Evolutionary conservation across 148 eudicot species (phyloP).

Genomic region (Euryodendron excelsum): DNA sequence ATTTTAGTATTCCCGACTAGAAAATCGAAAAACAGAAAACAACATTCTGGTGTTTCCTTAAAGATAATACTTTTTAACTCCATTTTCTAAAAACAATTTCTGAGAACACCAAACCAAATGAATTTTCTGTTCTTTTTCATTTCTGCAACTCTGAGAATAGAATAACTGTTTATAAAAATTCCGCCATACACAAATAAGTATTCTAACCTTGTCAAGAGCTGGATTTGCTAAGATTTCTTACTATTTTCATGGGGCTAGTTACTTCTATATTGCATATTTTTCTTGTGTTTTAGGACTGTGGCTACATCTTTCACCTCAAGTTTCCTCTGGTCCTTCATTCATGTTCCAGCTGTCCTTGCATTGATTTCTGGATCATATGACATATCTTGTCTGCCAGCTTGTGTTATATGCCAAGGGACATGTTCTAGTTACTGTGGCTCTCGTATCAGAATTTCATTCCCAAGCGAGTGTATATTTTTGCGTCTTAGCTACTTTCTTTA

Average conservation of each 20-base stretch:
- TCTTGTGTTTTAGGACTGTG: neutral
- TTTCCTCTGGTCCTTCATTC: neutral
- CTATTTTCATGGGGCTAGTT: neutral
- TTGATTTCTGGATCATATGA: neutral
- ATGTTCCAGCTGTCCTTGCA: neutral
- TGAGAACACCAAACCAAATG: neutral
- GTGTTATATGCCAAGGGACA: neutral
- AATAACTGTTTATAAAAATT: neutral
- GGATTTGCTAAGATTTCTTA: neutral
- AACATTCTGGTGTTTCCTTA: neutral
- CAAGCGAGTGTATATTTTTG: neutral
- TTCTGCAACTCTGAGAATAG: neutral
- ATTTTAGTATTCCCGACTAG: neutral
- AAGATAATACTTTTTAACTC: neutral
- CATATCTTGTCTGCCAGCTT: neutral
- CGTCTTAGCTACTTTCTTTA: neutral
- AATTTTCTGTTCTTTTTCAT: neutral
- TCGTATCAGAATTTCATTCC: neutral
- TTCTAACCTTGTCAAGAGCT: neutral
- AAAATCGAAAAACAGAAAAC: neutral
- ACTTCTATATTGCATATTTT: neutral
- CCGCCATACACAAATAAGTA: neutral
- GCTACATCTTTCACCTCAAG: neutral
- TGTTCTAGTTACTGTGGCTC: neutral
- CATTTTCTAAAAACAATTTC: neutral